Conservation (phyloP, 768 basidiomycete species). For the Collybia sp. region DNA sequence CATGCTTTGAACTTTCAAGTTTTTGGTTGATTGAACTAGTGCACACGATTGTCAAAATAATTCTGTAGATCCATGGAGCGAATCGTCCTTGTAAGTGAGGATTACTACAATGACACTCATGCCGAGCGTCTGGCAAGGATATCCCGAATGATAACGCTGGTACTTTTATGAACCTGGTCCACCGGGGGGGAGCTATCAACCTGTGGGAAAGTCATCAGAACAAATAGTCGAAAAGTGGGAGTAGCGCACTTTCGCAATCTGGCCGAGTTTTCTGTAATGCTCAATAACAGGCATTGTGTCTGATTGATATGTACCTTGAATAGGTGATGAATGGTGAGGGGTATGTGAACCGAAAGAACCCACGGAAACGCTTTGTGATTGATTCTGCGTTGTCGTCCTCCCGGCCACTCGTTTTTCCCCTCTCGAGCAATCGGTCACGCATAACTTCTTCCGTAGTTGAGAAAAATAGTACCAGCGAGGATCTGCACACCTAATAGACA, state of each 20-base stretch:
- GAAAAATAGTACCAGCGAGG: slow-evolving; percentile 81
- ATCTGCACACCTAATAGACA: slow-evolving; percentile 63
- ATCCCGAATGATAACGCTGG: too few species aligned
- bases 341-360: neutral
- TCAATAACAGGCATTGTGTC: slow-evolving; percentile 94
- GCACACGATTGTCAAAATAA: slow-evolving; percentile 2
- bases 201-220: slow-evolving; percentile 27
- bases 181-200: slow-evolving; percentile 52
- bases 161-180: slow-evolving; percentile 12
- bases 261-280: slow-evolving; percentile 60
- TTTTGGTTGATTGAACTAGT: slow-evolving; percentile 38
- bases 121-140: too few species aligned
- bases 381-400: slow-evolving; percentile 95
- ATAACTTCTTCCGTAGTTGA: slow-evolving; percentile 86
- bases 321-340: neutral
- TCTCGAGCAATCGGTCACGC: slow-evolving; percentile 78
- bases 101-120: too few species aligned
- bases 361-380: slow-evolving; percentile 96
- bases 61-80: too few species aligned
- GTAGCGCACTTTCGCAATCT: slow-evolving; percentile 71
- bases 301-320: slow-evolving; percentile 73
- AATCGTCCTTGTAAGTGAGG: too few species aligned
- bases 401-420: slow-evolving; percentile 90
- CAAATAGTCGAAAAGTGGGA: neutral
- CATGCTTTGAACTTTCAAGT: slow-evolving; percentile 20